Evolutionary conservation across 345 rosid species (phyloP), one percentile per base, ranked within the genome.

Genomic region (Arabis hirsuta): DNA sequence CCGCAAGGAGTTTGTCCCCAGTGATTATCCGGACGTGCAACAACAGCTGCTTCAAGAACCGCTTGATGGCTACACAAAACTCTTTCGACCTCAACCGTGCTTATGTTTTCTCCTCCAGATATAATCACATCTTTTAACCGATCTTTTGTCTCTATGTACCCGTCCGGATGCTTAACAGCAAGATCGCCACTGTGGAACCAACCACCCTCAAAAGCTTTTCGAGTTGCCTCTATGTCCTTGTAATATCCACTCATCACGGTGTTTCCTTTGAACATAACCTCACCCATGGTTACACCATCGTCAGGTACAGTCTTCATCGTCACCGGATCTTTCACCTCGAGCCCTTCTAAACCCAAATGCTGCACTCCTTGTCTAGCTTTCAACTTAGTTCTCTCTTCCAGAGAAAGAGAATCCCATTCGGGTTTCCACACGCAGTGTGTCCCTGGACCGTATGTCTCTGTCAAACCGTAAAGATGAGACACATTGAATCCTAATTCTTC

Each of bases 1-100:
- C 92, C 96, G 57, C 97, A 90, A 47, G 97, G 96, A 1, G 96
- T 87, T 45, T 93, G 85, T 53, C 98, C 97, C 94, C 96, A 90
- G 1, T 85, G 83, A 73, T 83, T 68, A 67, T 93, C 97, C 0
- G 89, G 96, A 56, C 90, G 74, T 0, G 84, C 91, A 1, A 90
- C 96, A 34, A 93, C 96, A 5, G 97, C 90, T 0, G 78, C 97
- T 73, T 93, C 98, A 7, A 83, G 78, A 77, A 93, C 80, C 13
- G 84, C 88, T 0, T 92, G 85, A 41, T 93, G 98, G 16, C 80
- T 39, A 47, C 72, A 82, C 65, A 93, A 59, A 71, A 80, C 82
- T 7, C 85, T 74, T 55, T 90, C 96, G 0, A 90, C 85, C 69
- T 93, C 92, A 0, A 90, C 77, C 0, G 87, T 55, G 80, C 92